These are phyloP conservation scores for Rhizophagus clarus DNA, from an alignment of 192 early-diverging fungal genomes.

Conservation along the genomic window DNA sequence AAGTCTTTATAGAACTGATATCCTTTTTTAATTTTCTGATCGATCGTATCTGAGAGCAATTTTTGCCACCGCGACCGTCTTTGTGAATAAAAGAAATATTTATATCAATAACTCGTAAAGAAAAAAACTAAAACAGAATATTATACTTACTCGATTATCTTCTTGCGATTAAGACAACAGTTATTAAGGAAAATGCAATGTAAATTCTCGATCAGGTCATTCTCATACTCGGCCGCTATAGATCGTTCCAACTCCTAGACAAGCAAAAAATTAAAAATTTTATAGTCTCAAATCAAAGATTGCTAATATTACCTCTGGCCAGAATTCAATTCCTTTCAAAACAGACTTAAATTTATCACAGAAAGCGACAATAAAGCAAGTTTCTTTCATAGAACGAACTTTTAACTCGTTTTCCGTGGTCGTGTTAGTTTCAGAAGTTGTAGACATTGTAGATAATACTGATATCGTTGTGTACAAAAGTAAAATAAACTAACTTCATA, in stretches of 20 bases:
- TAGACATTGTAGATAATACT: not conserved
- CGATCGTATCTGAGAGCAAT: slow-evolving; percentile 20
- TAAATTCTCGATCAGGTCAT: slow-evolving; percentile 20
- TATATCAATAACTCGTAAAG: not conserved
- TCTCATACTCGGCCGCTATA: not conserved
- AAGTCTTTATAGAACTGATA: slow-evolving; percentile 23
- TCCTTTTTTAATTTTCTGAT: slow-evolving; percentile 24
- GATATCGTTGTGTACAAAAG: not conserved
- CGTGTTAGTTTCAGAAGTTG: not conserved
- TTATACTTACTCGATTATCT: slow-evolving; percentile 13
- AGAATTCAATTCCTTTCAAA: slow-evolving; percentile 23
- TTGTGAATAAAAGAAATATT: not conserved
- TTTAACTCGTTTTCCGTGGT: not conserved
- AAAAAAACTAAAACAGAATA: not conserved
- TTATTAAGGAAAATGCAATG: slow-evolving; percentile 26
- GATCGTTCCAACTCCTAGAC: slow-evolving; percentile 25
- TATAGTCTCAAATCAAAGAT: not conserved
- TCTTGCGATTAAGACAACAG: slow-evolving; percentile 14
- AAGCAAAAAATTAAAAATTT: not conserved
- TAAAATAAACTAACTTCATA: not conserved
- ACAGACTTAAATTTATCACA: slow-evolving; percentile 23
- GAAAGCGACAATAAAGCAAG: slow-evolving; percentile 10
- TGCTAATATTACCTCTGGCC: slow-evolving; percentile 21
- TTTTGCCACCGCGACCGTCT: slow-evolving; percentile 21
- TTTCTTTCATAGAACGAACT: slow-evolving; percentile 21